Conservation (phyloP, 2,329 filamentous ascomycete species). For the Magnaporthiopsis poae region DNA sequence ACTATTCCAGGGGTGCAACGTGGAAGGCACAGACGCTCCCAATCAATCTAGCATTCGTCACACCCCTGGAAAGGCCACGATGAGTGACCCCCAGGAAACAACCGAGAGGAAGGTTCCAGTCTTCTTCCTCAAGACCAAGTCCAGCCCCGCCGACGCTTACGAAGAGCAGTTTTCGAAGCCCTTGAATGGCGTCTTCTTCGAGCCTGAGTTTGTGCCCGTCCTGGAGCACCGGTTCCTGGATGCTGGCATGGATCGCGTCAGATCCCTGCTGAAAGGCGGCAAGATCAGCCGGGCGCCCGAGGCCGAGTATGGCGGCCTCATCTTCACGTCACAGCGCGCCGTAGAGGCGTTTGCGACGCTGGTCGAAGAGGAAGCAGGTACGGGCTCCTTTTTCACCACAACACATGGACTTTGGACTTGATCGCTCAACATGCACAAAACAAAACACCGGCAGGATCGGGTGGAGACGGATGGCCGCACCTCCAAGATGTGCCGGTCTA, state of each 20-base stretch:
- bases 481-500: slow-evolving; percentile 55
- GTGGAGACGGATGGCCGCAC: slow-evolving; percentile 35
- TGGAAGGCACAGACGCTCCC: slow-evolving; percentile 2
- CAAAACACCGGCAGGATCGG: slow-evolving; percentile 12
- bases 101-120: slow-evolving; percentile 40
- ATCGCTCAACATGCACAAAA: slow-evolving; percentile 14
- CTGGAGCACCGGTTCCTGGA: slow-evolving; percentile 60
- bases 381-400: slow-evolving; percentile 10
- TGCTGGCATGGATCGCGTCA: slow-evolving; percentile 45
- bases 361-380: slow-evolving; percentile 42
- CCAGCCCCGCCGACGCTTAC: slow-evolving; percentile 61
- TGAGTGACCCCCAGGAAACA: not conserved
- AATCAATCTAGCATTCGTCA: not conserved
- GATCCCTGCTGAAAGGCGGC: slow-evolving; percentile 35
- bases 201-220: slow-evolving; percentile 65
- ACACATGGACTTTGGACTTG: slow-evolving; percentile 9
- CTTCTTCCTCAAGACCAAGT: slow-evolving; percentile 69
- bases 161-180: slow-evolving; percentile 52
- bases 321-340: slow-evolving; percentile 76
- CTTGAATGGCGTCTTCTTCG: slow-evolving; percentile 36
- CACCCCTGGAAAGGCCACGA: not conserved
- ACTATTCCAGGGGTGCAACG: not conserved
- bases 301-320: slow-evolving; percentile 58
- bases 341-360: slow-evolving; percentile 66
- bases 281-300: slow-evolving; percentile 29